Percentiles rank a stretch among this genome's conserved stretches.
Conservation (phyloP, 2,329 filamentous ascomycete genomes). For the Harringtonia lauricola region DNA sequence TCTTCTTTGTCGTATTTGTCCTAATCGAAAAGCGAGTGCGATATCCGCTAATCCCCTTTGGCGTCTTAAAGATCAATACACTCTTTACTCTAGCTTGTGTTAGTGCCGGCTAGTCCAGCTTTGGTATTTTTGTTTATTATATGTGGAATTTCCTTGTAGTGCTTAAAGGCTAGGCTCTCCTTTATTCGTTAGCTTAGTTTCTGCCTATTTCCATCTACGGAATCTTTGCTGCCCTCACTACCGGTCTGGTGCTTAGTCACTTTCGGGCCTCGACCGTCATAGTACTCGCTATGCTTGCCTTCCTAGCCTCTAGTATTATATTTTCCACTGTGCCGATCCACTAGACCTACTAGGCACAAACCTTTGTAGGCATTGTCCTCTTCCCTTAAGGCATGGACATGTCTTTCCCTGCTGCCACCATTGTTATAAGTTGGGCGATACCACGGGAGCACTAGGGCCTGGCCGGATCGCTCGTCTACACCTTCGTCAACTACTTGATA, state of each 20-base stretch:
- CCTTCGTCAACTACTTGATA: conserved; percentile 20
- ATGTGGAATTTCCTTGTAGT: conserved; percentile 17
- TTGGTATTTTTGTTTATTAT: conserved; percentile 11
- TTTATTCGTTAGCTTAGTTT: conserved; percentile 26
- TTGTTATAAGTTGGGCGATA: conserved; percentile 41
- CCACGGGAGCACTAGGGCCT: conserved; percentile 35
- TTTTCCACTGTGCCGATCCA: conserved; percentile 32
- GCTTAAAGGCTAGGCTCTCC: conserved; percentile 25
- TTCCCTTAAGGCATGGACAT: conserved; percentile 32
- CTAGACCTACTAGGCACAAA: conserved; percentile 30
- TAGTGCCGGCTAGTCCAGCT: conserved; percentile 9
- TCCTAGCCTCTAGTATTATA: conserved; percentile 19
- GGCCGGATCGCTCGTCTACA: conserved; percentile 35
- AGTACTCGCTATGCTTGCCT: conserved; percentile 25
- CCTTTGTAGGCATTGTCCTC: conserved; percentile 26
- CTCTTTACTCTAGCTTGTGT: conserved; percentile 3
- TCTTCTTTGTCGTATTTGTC: conserved; percentile 6
- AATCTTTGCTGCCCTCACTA: conserved; percentile 25
- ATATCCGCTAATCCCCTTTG: conserved; percentile 9
- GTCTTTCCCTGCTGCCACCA: conserved; percentile 36
- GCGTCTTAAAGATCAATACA: conserved; percentile 8
- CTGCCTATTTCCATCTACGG: conserved; percentile 29
- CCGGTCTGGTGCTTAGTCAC: conserved; percentile 33
- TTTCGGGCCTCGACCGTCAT: conserved; percentile 35
- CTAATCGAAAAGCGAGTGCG: conserved; percentile 7